A percentile compares a stretch with the other conserved stretches of the same genome.
Evolutionary conservation across 805 yeast species (phyloP).

Genomic region (Wickerhamiella cacticola): DNA sequence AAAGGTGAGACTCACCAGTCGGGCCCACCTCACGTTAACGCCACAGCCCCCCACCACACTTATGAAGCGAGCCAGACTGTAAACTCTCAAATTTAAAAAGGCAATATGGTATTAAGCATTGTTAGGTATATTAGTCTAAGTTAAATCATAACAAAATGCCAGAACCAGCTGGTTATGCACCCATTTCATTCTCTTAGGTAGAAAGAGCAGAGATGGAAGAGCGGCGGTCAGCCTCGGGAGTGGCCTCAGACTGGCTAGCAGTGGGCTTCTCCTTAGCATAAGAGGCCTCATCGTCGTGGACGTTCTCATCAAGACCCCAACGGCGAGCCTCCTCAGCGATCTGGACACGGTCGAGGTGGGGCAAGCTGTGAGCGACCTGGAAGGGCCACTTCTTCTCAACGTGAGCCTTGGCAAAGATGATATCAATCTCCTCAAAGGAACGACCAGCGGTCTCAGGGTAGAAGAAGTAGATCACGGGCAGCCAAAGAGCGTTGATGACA

Average conservation of each 20-base stretch:
- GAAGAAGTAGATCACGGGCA: constrained; percentile 52
- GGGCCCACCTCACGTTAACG: too few relatives aligned
- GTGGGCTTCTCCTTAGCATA: constrained; percentile 5
- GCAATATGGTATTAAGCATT: too few relatives aligned
- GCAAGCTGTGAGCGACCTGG: constrained; percentile 53
- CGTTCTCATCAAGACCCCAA: constrained; percentile 35
- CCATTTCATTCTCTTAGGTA: neutral
- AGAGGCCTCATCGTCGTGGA: constrained; percentile 2
- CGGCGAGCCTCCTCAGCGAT: constrained; percentile 49
- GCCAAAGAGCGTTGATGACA: constrained; percentile 43
- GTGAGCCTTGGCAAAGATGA: constrained; percentile 48
- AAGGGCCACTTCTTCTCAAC: constrained; percentile 47
- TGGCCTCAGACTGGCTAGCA: neutral
- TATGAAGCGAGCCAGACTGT: too few relatives aligned
- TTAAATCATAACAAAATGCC: constrained; percentile 1
- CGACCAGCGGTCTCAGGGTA: constrained; percentile 74
- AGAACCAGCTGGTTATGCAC: neutral
- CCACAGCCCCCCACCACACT: too few relatives aligned
- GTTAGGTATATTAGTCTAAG: constrained; percentile 3
- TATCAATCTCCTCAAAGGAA: constrained; percentile 63
- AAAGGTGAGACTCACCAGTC: too few relatives aligned
- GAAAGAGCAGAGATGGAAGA: constrained; percentile 10
- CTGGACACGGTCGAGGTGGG: constrained; percentile 44
- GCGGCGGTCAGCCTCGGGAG: constrained; percentile 4
- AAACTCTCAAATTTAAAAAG: too few relatives aligned